These are phyloP conservation scores for Salix arbutifolia DNA, from an alignment of 345 rosid genomes.

Conservation along the genomic window DNA sequence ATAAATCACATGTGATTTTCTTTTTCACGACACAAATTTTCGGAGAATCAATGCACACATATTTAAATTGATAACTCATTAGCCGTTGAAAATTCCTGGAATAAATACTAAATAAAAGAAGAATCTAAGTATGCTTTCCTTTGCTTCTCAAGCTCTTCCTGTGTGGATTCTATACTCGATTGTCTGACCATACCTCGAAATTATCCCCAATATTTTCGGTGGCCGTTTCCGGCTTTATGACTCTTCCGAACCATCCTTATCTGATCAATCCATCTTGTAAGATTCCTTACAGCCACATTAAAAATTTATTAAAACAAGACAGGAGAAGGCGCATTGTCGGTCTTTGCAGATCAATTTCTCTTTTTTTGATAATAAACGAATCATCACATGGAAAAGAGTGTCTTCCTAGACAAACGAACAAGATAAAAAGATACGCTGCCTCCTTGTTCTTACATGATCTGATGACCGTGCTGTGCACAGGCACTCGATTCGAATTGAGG, in stretches of 20 bases:
- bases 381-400: neutral
- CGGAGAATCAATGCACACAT: neutral
- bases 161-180: neutral
- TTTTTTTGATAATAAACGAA: neutral
- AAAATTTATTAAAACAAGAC: neutral
- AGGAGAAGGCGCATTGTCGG: neutral
- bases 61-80: too few relatives aligned
- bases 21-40: too few relatives aligned
- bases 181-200: neutral
- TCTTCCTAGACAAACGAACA: neutral
- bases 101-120: neutral
- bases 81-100: neutral
- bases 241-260: neutral
- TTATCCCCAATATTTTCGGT: neutral
- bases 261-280: neutral
- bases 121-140: neutral
- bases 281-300: neutral
- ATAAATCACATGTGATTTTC: too few relatives aligned
- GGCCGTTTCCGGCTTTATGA: neutral
- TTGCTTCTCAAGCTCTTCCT: neutral
- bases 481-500: constrained; percentile 6
- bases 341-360: neutral
- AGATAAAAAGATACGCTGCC: neutral
- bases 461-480: neutral
- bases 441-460: neutral